Percentiles rank a stretch among this genome's conserved stretches.
phyloP scores from a whole-genome alignment of 2,329 filamentous ascomycete species.

The Penicillium sp. region DNA sequence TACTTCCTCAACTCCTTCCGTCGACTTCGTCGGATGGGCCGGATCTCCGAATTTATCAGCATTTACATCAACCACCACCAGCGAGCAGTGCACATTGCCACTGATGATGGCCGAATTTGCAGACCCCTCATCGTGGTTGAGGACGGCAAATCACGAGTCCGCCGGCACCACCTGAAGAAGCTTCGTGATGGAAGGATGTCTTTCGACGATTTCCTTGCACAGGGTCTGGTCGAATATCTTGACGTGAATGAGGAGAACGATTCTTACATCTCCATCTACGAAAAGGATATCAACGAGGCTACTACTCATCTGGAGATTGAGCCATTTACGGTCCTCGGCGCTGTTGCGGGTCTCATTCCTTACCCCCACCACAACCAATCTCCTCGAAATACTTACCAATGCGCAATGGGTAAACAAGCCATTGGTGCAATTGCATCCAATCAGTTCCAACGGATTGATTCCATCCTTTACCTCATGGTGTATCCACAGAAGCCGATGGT shows the following conservation, averaged over 20 bases:
- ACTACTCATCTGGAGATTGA: conserved; percentile 97
- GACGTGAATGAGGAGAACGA: conserved; percentile 99
- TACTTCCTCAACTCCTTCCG: conserved; percentile 82
- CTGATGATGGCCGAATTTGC: conserved; percentile 95
- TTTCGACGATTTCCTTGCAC: conserved; percentile 90
- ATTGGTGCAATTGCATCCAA: conserved; percentile 98
- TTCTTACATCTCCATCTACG: conserved; percentile 85
- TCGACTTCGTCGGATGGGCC: conserved; percentile 79
- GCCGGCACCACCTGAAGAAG: conserved; percentile 71
- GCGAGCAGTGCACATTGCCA: conserved; percentile 88
- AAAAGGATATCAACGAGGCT: conserved; percentile 73
- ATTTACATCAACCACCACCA: conserved; percentile 95
- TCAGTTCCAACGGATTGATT: conserved; percentile 95
- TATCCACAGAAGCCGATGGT: conserved; percentile 98
- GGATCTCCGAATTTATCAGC: conserved; percentile 93
- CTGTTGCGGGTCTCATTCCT: conserved; percentile 92
- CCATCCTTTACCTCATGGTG: conserved; percentile 90
- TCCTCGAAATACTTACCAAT: conserved; percentile 97
- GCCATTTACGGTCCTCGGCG: conserved; percentile 92
- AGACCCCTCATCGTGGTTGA: conserved; percentile 94
- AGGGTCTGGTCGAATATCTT: conserved; percentile 90
- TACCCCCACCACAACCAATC: conserved; percentile 99
- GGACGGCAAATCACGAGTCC: conserved; percentile 77
- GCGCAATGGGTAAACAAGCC: conserved; percentile 99
- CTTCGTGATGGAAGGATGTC: conserved; percentile 78